Percentiles rank a stretch among this genome's conserved stretches.
phyloP scores from a whole-genome alignment of 2,329 filamentous ascomycete genomes.

The Chrysoporthe deuterocubensis region DNA sequence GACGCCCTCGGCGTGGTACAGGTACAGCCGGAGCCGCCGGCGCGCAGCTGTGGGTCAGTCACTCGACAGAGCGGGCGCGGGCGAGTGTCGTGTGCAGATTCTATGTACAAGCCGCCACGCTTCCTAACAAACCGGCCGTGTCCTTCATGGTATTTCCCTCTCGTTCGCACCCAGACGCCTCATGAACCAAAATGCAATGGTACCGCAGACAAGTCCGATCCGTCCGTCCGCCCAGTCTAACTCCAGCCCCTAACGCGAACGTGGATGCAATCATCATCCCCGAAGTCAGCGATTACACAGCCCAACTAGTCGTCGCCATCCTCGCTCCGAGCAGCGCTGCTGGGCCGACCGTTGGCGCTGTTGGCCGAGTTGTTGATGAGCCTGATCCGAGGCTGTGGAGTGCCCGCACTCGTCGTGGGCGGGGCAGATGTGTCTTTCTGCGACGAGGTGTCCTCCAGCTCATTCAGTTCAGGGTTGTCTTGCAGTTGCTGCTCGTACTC shows the following conservation, averaged over 20 bases:
- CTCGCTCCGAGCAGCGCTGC: slow-evolving; percentile 27
- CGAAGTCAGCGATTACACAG: slow-evolving; percentile 1
- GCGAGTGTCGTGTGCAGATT: not conserved
- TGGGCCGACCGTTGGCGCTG: slow-evolving; percentile 26
- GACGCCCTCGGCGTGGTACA: not conserved
- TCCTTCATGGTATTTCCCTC: slow-evolving; percentile 29
- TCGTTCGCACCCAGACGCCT: slow-evolving; percentile 25
- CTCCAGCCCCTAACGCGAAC: slow-evolving; percentile 19
- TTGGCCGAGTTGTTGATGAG: slow-evolving; percentile 55
- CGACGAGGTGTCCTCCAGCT: slow-evolving; percentile 55
- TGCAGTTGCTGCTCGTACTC: slow-evolving; percentile 58
- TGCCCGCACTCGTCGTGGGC: slow-evolving; percentile 63
- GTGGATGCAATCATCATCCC: slow-evolving; percentile 7
- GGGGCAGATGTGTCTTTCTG: slow-evolving; percentile 48
- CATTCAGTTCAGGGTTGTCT: slow-evolving; percentile 58
- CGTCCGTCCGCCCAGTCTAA: slow-evolving; percentile 12
- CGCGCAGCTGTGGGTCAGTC: not conserved
- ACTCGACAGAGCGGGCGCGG: not conserved
- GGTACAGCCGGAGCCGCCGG: not conserved
- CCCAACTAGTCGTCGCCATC: slow-evolving; percentile 23
- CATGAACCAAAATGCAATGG: slow-evolving; percentile 26
- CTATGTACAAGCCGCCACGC: slow-evolving; percentile 1
- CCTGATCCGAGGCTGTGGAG: slow-evolving; percentile 75
- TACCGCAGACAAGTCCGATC: slow-evolving; percentile 6
- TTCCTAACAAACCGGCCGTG: slow-evolving; percentile 14